Base-by-base conservation (phyloP, 2,329 filamentous ascomycete species). In the Arthrobotrys entomopaga region DNA sequence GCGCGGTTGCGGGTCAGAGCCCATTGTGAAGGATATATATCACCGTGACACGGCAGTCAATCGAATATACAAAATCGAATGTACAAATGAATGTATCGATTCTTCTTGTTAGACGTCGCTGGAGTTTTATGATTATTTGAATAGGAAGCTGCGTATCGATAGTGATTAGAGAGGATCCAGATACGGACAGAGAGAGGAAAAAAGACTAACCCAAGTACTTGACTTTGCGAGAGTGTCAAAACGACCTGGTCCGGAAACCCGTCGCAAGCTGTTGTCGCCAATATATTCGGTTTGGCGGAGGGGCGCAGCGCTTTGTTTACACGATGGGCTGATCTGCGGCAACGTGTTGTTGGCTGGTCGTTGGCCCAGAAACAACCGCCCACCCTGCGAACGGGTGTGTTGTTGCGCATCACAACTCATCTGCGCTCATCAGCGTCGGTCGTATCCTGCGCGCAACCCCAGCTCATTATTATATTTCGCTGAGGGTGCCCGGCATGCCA, bases 311-410 rank as follows among this genome's bases (percentile, higher is more conserved):
- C 63, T 53, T 67, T 67, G 54, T 67, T 67, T 67, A 60, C 64
- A 19, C 16, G 19, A 24, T 54, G 38, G 40, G 2, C 40, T 19
- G 48, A 29, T n/a, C 19, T 49, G 53, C 42, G 46, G 16, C 65
- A 22, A 70, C 65, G 42, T 20, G 65, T 70, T 70, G 65, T 63
- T 67, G 50, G 57, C 40, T 24, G 42, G 22, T 60, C 26, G 65
- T 70, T 70, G 58, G 43, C 58, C 57, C 50, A 58, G 58, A 50
- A 70, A 70, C 65, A 70, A 58, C 65, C 65, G 65, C 65, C 29
- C 29, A 34, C 29, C 29, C 29, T 1, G 15, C 7, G 19, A 26
- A 54, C 29, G 58, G 22, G 24, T 22, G n/a, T 6, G 34, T 48
- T 59, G 53, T 61, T 42, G 50, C 46, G n/a, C 65, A 46, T 13